Base-by-base conservation (phyloP, 768 basidiomycete species). In the Russula dissimulans region DNA sequence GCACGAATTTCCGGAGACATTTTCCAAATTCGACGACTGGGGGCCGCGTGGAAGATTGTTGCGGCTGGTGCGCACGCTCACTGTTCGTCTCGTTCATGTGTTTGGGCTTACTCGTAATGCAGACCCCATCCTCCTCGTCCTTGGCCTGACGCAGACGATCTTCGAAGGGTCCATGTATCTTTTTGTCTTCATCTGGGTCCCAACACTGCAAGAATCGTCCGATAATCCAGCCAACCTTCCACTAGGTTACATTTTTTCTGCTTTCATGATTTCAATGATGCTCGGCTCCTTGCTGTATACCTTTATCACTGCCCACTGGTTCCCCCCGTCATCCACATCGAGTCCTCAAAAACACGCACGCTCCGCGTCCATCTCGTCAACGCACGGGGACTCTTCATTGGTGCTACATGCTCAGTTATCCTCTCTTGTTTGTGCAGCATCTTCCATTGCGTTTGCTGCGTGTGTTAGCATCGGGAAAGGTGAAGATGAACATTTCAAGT, bases 161-260 rank as follows among this genome's bases (percentile, higher is more conserved):
- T 90, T 90, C 68, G 87, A 90, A 69, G 89, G 88, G 3, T 87
- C 85, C 5, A 88, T 89, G 87, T 89, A 90, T 71, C 79, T 89
- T 61, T 90, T 89, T 71, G 88, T 89, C 64, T 90, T 89, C 74
- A 75, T 86, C 62, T 90, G 88, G 88, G 88, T 90, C 0, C 87
- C 89, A 1, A 78, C 82, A 2, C 74, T 90, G 15, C 86, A 90
- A 71, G 84, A 88, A 68, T 73, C 73, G 22, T 77, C 83, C n/a
- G 46, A 63, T 12, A 67, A 75, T 10, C 62, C 71, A 11, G 65
- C 67, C 6, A 60, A 73, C 17, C 81, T 88, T 31, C 89, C 88
- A 0, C 76, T 90, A 8, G 88, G 89, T 3, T 86, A 86, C 71
- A 88, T 90, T 65, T 90, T 90, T 71, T 86, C 87, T 32, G 77